phyloP scores from a whole-genome alignment of 2,329 filamentous ascomycete genomes.

The Beauveria pseudobassiana region DNA sequence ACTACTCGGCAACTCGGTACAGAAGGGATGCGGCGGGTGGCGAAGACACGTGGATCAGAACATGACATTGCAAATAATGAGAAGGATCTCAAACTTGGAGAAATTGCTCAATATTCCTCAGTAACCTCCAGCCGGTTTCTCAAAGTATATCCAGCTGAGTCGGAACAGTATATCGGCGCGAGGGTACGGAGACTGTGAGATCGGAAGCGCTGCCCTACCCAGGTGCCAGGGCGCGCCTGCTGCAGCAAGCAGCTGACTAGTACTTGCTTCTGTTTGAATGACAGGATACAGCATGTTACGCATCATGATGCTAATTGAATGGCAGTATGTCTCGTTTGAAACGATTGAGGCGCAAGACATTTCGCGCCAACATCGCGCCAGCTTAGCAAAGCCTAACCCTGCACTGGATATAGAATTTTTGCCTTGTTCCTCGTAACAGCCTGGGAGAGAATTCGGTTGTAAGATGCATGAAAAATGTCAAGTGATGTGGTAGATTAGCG shows the following conservation, averaged over 20 bases:
- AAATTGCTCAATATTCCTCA: not conserved
- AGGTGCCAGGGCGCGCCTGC: too few relatives aligned
- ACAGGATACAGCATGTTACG: too few relatives aligned
- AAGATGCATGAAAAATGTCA: not conserved
- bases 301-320: not conserved
- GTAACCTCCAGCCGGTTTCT: too few relatives aligned
- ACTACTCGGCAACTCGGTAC: not conserved
- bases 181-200: too few relatives aligned
- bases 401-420: not conserved
- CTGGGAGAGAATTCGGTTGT: not conserved
- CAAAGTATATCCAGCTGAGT: too few relatives aligned
- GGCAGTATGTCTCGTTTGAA: not conserved
- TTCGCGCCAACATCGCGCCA: not conserved
- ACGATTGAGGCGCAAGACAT: not conserved
- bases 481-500: not conserved
- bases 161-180: too few relatives aligned
- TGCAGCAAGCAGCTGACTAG: too few relatives aligned
- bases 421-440: not conserved
- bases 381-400: not conserved
- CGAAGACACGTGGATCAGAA: not conserved
- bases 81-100: not conserved
- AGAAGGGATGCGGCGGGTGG: not conserved
- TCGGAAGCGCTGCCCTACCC: too few relatives aligned
- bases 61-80: not conserved
- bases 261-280: not conserved